phyloP scores from a whole-genome alignment of 441 rosid species.

The Biscutella auriculata region DNA sequence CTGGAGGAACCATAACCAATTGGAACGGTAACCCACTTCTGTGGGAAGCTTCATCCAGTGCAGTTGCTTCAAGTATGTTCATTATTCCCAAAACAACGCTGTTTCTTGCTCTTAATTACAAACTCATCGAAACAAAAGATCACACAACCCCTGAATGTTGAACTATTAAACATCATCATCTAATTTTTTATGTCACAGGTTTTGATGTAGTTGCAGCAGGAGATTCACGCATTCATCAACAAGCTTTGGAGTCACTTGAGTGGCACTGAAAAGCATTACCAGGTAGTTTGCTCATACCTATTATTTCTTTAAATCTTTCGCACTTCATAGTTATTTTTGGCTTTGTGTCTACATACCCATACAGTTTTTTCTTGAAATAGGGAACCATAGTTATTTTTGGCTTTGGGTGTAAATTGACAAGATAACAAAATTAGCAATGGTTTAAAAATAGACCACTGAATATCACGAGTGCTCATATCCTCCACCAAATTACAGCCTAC shows the following conservation, averaged over 20 bases:
- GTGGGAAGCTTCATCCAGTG: conserved; percentile 72
- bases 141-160: background rate
- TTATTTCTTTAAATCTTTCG: background rate
- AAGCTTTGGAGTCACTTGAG: conserved; percentile 52
- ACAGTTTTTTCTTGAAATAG: conserved; percentile 21
- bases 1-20: conserved; percentile 79
- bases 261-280: conserved; percentile 40
- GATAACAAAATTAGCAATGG: conserved; percentile 18
- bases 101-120: background rate
- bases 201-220: conserved; percentile 89
- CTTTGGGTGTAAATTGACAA: conserved; percentile 10
- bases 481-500: conserved; percentile 21
- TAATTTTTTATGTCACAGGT: conserved; percentile 33
- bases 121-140: background rate
- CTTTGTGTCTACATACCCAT: no score
- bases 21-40: conserved; percentile 59
- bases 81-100: background rate
- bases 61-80: conserved; percentile 48
- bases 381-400: conserved; percentile 20
- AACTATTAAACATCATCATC: background rate
- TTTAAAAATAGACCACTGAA: conserved; percentile 17
- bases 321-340: conserved; percentile 17
- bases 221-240: conserved; percentile 54
- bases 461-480: conserved; percentile 11
- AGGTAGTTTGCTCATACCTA: conserved; percentile 8